Conservation (phyloP, 768 basidiomycete species). For the Gyrodon lividus region DNA sequence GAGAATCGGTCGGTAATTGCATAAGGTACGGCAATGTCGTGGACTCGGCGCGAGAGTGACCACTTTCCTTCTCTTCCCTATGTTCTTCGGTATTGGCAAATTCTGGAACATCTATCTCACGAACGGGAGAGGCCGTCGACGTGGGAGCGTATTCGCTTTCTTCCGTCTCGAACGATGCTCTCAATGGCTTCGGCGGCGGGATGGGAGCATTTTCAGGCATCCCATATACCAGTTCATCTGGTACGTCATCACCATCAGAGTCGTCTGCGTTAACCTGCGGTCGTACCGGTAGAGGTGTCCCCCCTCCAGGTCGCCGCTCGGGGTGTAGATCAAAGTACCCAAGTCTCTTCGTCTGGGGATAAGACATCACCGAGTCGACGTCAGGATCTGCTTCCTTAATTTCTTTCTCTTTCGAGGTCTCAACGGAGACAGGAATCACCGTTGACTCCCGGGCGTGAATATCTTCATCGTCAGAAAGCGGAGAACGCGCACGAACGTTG, state of each 20-base stretch:
- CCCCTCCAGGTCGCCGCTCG: conserved; percentile 50
- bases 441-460: conserved; percentile 23
- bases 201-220: conserved; percentile 19
- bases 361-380: conserved; percentile 41
- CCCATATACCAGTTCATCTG: conserved; percentile 36
- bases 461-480: conserved; percentile 43
- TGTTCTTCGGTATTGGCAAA: conserved; percentile 21
- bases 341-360: conserved; percentile 39
- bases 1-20: conserved; percentile 9
- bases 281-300: conserved; percentile 20
- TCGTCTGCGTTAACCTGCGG: conserved; percentile 29
- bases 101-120: conserved; percentile 33
- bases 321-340: conserved; percentile 83
- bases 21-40: conserved; percentile 24
- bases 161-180: conserved; percentile 33
- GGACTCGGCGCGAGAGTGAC: conserved; percentile 28
- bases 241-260: conserved; percentile 36
- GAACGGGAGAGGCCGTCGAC: conserved; percentile 24
- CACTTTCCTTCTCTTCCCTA: conserved; percentile 24
- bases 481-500: conserved; percentile 40
- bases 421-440: conserved; percentile 6
- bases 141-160: conserved; percentile 34
- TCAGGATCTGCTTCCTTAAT: conserved; percentile 44
- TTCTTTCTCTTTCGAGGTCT: conserved; percentile 34
- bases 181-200: conserved; percentile 25